Conservation (phyloP, 176 grass and related monocot genomes). For the Triticum timopheevii region DNA sequence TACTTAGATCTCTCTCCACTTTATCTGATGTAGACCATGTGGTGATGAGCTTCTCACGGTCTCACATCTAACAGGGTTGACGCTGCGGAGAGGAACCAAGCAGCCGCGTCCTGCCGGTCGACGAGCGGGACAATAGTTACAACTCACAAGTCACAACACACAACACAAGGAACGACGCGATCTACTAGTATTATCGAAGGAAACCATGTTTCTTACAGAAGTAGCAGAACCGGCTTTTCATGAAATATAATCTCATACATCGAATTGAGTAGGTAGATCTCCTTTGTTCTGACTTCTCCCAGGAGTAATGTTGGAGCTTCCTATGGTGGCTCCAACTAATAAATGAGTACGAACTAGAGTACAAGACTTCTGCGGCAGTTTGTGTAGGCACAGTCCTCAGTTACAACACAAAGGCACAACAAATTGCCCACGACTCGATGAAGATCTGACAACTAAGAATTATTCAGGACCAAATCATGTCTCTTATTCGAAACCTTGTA, state of each 20-base stretch:
- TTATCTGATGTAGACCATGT: neutral
- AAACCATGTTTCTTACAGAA: neutral
- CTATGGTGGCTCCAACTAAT: too few relatives aligned
- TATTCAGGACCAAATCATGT: neutral
- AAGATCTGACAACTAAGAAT: neutral
- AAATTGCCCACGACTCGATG: neutral
- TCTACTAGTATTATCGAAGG: neutral
- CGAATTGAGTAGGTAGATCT: neutral
- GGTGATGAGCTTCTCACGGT: neutral
- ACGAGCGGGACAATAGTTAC: neutral
- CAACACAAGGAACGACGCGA: neutral
- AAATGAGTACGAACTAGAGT: too few relatives aligned
- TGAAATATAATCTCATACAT: neutral
- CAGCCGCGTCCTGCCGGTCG: too few relatives aligned
- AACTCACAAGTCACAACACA: too few relatives aligned
- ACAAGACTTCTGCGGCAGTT: neutral
- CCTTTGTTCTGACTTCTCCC: too few relatives aligned
- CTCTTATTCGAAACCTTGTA: neutral
- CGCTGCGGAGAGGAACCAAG: neutral
- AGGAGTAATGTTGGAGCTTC: too few relatives aligned
- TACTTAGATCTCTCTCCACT: neutral
- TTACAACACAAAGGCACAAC: neutral
- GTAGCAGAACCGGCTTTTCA: neutral
- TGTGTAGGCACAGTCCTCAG: neutral
- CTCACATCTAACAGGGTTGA: neutral